Evolutionary conservation across 1,284 basidiomycete species (phyloP), one percentile per base, ranked within the genome.

Genomic region (Cryptococcus wingfieldii): DNA sequence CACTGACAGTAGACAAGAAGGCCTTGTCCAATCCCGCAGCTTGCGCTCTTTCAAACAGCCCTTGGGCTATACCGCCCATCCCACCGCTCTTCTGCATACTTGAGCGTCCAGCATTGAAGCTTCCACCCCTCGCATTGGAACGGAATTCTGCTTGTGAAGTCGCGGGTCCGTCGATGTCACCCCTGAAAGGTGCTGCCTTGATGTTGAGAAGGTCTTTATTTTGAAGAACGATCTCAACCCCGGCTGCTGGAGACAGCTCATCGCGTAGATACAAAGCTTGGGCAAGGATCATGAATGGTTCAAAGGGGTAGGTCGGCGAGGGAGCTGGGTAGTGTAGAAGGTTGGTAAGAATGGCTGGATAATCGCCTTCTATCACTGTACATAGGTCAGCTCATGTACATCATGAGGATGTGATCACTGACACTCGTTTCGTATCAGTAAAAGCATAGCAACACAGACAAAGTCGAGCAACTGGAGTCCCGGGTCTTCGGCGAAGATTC

Each of bases 361-460:
- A 93, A 73, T 94, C 91, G 18, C 86, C 82, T 7, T 86, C 82
- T 58, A 96, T 85, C 38, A 96, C 91, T 91, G 65, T 7, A 50
- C 28, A 31, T 62, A 50, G 52, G 58, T 55, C 38, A 51, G 43
- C 18, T 38, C 43, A 28, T 31, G 37, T 10, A n/a, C 34, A n/a
- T 51, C 23, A 12, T 25, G 18, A 6, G 16, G 50, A 47, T 31
- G 23, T 13, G 25, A 10, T 12, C 5, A 65, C 87, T 76, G 65
- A 91, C 90, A 75, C 68, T 87, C 82, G 68, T 91, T 92, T 44
- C 93, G 85, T 66, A 95, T 89, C 47, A 94, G 84, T 55, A 96
- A 83, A 12, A 97, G 82, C 91, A 96, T 93, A 0, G 90, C 88
- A 16, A 95, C 84, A 68, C 89, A 91, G 53, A 94, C 79, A 85